A percentile compares a stretch with the other conserved stretches of the same genome.
Evolutionary conservation across 805 yeast species (phyloP).

Genomic region (Ogataea polymorpha): DNA sequence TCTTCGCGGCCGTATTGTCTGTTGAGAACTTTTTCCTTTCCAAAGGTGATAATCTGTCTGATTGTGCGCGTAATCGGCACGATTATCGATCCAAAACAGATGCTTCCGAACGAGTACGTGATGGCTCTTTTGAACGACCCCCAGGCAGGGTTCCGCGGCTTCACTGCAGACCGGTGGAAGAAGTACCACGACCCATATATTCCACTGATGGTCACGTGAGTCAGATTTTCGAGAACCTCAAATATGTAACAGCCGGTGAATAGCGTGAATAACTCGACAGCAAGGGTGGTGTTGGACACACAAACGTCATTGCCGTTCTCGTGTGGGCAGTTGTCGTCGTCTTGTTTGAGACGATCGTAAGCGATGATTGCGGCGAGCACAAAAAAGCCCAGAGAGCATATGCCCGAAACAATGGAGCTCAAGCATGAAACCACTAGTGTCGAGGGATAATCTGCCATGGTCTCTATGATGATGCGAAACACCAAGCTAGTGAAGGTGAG

Average conservation of each 20-base stretch:
- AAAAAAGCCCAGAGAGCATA: constrained; percentile 61
- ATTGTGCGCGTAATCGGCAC: constrained; percentile 72
- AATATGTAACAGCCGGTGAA: constrained; percentile 83
- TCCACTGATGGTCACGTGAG: constrained; percentile 80
- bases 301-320: constrained; percentile 30
- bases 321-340: constrained; percentile 54
- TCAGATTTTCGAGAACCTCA: constrained; percentile 76
- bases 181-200: constrained; percentile 92
- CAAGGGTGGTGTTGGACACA: constrained; percentile 28
- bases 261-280: constrained; percentile 54
- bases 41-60: constrained; percentile 49
- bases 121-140: constrained; percentile 76
- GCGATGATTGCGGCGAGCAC: constrained; percentile 58
- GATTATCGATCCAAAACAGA: constrained; percentile 75
- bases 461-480: constrained; percentile 57
- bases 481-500: constrained; percentile 30
- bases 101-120: constrained; percentile 86
- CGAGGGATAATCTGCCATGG: constrained; percentile 69
- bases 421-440: constrained; percentile 46
- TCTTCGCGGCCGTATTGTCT: constrained; percentile 35
- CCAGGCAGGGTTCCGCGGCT: constrained; percentile 75
- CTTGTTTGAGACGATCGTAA: constrained; percentile 23
- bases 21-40: constrained; percentile 40
- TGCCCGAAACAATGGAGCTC: constrained; percentile 45
- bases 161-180: constrained; percentile 45